Percentiles rank a stretch among this genome's conserved stretches.
These are phyloP conservation scores for Trichoderma parareesei DNA, from an alignment of 495 filamentous ascomycete species.

Conservation along the genomic window DNA sequence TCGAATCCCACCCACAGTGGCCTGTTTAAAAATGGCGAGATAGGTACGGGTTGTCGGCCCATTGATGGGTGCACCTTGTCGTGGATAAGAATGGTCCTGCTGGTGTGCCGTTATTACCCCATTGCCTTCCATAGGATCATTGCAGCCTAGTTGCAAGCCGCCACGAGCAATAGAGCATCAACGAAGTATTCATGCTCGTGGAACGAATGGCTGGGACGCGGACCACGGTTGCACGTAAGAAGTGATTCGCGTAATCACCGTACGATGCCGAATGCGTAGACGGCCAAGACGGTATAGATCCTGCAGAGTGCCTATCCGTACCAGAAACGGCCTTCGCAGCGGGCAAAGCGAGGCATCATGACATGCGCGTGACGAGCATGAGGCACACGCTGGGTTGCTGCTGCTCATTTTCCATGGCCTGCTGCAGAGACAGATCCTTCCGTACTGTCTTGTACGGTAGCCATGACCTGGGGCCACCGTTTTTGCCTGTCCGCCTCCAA, in stretches of 20 bases:
- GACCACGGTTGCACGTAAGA: not conserved
- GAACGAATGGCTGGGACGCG: no score
- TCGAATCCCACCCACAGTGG: not conserved
- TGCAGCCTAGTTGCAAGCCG: not conserved
- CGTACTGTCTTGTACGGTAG: not conserved
- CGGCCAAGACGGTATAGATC: not conserved
- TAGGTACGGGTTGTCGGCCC: no score
- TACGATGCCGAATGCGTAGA: not conserved
- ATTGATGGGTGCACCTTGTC: no score
- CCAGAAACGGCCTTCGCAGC: not conserved
- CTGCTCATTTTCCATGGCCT: not conserved
- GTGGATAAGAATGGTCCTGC: no score
- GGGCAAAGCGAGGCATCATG: not conserved
- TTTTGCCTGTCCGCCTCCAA: not conserved
- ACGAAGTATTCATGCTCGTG: not conserved
- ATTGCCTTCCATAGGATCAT: not conserved
- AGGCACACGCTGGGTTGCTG: not conserved
- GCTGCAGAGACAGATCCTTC: not conserved
- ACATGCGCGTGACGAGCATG: constrained; percentile 4
- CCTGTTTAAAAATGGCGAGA: not conserved
- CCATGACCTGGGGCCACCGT: not conserved
- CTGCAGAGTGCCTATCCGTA: no score
- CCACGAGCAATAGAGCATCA: not conserved
- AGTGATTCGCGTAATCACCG: not conserved
- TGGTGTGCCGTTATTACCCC: not conserved